Base-by-base conservation (phyloP, 495 filamentous ascomycete genomes). In the Hypoxylon intermedium region DNA sequence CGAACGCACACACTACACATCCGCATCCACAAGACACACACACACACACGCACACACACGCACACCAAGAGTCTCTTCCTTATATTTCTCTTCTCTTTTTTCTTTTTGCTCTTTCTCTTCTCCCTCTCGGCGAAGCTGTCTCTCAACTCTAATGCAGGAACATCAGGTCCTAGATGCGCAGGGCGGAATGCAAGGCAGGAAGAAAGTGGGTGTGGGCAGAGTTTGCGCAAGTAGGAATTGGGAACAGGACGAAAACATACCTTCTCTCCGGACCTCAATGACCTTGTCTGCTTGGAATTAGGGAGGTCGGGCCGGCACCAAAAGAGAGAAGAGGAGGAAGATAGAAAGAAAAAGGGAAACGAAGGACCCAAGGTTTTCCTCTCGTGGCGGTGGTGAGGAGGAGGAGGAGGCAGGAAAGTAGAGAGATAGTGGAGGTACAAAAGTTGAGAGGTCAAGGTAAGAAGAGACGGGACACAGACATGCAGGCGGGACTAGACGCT, bases 131-230 rank as follows among this genome's bases (percentile, higher is more conserved):
- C 52, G 54, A 70, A 64, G 48, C 57, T 64, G 64, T 67, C 61
- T 69, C 46, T 72, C 67, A 73, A 70, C 70, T 75, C 71, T 72
- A 73, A 73, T 73, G 71, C 71, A 73, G 72, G 71, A 73, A 75
- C 71, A 65, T 67, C 52, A 59, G 68, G 64, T 73, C 67, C 68
- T 64, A 68, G 62, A 58, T 66, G 70, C 68, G 58, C 53, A 72
- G 61, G 60, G 57, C 47, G 30, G 47, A 60, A 67, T 65, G 41
- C 59, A 64, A 50, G 55, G 58, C 56, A 57, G 58, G 64, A 65
- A 55, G 51, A 61, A 55, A 50, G 53, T 50, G 60, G 56, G 66
- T 58, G 56, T 51, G 51, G 60, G 53, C 53, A 66, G 60, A 68
- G 65, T 65, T 65, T 65, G 67, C 62, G 58, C 70, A 58, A 62